phyloP scores from a whole-genome alignment of 495 filamentous ascomycete genomes.

The Trichoderma asperelloides region DNA sequence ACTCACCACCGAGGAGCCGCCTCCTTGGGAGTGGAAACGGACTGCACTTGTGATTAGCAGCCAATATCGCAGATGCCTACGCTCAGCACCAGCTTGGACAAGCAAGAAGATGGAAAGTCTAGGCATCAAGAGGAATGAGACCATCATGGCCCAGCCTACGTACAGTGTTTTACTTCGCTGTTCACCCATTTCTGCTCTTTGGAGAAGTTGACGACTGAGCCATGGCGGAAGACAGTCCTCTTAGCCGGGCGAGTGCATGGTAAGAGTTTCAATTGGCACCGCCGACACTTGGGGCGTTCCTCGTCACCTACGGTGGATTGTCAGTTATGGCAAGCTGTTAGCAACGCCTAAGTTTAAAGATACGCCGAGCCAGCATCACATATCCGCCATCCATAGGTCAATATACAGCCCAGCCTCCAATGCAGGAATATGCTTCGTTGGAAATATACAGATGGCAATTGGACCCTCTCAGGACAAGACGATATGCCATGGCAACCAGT shows the following conservation, averaged over 20 bases:
- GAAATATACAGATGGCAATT: neutral
- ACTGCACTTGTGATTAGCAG: neutral
- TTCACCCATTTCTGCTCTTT: conserved; percentile 8
- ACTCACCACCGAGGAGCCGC: neutral
- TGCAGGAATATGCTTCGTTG: neutral
- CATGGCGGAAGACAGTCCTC: conserved; percentile 3
- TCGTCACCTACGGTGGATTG: conserved; percentile 1
- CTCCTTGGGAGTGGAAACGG: neutral
- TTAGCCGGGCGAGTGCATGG: neutral
- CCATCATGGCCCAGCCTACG: neutral
- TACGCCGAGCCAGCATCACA: no score
- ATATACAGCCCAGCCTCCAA: neutral
- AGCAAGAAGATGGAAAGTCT: neutral
- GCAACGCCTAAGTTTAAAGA: neutral
- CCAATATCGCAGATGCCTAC: neutral
- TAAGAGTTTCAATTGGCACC: neutral
- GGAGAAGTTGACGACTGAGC: neutral
- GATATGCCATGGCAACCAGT: neutral
- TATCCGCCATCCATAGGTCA: neutral
- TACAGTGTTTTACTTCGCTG: conserved; percentile 3
- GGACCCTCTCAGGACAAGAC: neutral
- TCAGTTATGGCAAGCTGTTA: neutral
- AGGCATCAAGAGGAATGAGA: neutral
- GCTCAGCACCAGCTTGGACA: neutral
- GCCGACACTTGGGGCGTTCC: conserved; percentile 2